phyloP scores from a whole-genome alignment of 2,329 filamentous ascomycete species.

The Cytospora piceae region DNA sequence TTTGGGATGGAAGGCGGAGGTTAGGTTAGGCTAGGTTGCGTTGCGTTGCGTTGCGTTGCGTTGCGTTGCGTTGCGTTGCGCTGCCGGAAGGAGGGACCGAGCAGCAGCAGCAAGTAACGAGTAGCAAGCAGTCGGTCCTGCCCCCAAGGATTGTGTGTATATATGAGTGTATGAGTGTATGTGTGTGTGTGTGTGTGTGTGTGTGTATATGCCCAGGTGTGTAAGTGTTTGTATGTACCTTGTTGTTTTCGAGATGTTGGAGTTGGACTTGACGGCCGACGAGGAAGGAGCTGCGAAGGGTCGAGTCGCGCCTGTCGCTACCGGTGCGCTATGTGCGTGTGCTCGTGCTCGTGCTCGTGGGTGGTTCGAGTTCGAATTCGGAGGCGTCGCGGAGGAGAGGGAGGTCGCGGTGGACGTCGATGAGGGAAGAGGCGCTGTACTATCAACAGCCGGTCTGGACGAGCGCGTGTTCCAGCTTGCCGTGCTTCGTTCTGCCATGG shows the following conservation, averaged over 20 bases:
- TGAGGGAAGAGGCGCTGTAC: slow-evolving; percentile 38
- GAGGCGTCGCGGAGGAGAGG: slow-evolving; percentile 20
- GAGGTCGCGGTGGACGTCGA: slow-evolving; percentile 32
- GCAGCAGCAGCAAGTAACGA: not conserved
- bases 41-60: not conserved
- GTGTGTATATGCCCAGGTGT: not conserved
- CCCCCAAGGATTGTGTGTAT: not conserved
- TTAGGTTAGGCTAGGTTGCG: not conserved
- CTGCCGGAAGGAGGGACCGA: not conserved
- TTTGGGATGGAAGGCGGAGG: not conserved
- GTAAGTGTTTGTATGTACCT: slow-evolving; percentile 17
- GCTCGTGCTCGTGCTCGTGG: slow-evolving; percentile 14
- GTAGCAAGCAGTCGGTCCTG: not conserved
- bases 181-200: not conserved
- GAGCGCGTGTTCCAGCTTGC: slow-evolving; percentile 48
- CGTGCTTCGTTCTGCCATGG: slow-evolving; percentile 68
- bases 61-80: not conserved
- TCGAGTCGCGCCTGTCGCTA: slow-evolving; percentile 12
- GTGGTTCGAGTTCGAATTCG: slow-evolving; percentile 12
- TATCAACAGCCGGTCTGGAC: slow-evolving; percentile 57
- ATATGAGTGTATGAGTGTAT: slow-evolving; percentile 2
- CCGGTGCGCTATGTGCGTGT: slow-evolving; percentile 1
- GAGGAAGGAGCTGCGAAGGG: slow-evolving; percentile 16
- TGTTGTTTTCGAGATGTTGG: slow-evolving; percentile 5
- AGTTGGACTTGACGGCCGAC: not conserved